Evolutionary conservation across 129 eudicot genomes (phyloP).

Genomic region (Ambrosia artemisiifolia): DNA sequence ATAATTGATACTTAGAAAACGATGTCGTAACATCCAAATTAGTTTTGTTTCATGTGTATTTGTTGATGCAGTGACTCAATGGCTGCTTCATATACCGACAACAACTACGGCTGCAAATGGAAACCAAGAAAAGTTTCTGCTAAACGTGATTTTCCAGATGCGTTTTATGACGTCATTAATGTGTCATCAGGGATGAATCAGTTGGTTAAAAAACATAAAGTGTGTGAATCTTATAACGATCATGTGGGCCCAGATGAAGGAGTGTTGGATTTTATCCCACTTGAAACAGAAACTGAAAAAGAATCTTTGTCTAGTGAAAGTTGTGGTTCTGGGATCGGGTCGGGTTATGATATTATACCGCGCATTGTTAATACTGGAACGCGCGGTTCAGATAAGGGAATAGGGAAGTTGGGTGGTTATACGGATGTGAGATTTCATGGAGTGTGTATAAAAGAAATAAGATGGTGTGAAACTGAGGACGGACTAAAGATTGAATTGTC

Average conservation of each 20-base stretch:
- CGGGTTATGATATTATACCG: constrained; percentile 13
- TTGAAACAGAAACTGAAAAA: constrained; percentile 4
- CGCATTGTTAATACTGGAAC: not conserved
- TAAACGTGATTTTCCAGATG: constrained; percentile 18
- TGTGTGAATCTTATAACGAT: constrained; percentile 14
- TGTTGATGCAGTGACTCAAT: constrained; percentile 11
- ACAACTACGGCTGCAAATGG: constrained; percentile 9
- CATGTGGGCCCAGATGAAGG: not conserved
- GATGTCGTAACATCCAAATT: no score
- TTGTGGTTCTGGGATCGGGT: not conserved
- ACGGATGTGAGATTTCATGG: constrained; percentile 10
- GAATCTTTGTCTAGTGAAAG: not conserved
- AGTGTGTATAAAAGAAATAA: not conserved
- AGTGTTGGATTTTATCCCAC: not conserved
- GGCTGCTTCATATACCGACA: not conserved
- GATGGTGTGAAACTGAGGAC: not conserved
- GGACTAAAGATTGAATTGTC: constrained; percentile 6
- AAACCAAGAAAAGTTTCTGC: constrained; percentile 30
- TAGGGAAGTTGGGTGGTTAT: not conserved
- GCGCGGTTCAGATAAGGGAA: not conserved
- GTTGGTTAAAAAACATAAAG: constrained; percentile 18
- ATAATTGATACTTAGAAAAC: no score
- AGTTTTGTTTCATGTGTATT: not conserved
- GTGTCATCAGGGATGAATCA: not conserved
- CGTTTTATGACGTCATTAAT: constrained; percentile 8